Percentiles rank a stretch among this genome's conserved stretches.
Evolutionary conservation across 768 basidiomycete genomes (phyloP).

Genomic region (Rhodosporidiobolus sp.): DNA sequence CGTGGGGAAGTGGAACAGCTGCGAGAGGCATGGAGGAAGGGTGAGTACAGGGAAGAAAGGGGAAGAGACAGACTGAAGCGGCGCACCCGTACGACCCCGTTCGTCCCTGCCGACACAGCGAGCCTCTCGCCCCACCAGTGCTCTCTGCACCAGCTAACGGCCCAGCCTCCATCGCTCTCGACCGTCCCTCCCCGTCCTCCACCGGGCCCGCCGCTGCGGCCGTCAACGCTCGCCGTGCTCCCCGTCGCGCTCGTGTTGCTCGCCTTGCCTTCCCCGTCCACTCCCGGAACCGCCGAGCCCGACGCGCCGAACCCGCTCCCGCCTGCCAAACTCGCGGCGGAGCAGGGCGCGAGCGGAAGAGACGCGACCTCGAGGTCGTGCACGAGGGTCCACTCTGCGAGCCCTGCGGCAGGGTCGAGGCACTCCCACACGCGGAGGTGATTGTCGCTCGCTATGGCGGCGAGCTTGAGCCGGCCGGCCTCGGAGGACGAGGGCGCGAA

Average conservation of each 20-base stretch:
- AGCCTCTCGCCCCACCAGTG: constrained; percentile 90
- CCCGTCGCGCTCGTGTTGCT: neutral
- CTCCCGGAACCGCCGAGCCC: constrained; percentile 2
- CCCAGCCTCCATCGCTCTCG: constrained; percentile 90
- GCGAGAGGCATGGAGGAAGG: constrained; percentile 17
- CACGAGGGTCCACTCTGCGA: constrained; percentile 69
- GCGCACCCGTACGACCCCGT: constrained; percentile 71
- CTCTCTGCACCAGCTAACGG: constrained; percentile 92
- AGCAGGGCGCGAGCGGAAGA: constrained; percentile 52
- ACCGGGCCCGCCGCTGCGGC: constrained; percentile 50
- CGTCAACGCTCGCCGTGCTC: constrained; percentile 9
- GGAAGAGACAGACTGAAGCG: neutral
- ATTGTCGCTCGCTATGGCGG: constrained; percentile 83
- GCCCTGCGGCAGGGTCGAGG: constrained; percentile 56
- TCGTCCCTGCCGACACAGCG: constrained; percentile 69
- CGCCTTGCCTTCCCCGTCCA: constrained; percentile 7
- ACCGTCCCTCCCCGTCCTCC: constrained; percentile 56
- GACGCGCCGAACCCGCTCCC: constrained; percentile 47
- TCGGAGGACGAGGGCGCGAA: constrained; percentile 76
- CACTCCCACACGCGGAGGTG: constrained; percentile 86
- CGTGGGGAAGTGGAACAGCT: constrained; percentile 70
- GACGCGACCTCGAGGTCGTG: constrained; percentile 72
- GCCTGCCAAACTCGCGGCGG: constrained; percentile 6
- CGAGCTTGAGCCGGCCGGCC: constrained; percentile 69
- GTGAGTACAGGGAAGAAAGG: no score